Conservation (phyloP, 495 filamentous ascomycete genomes). For the Penicillium flavigenum region DNA sequence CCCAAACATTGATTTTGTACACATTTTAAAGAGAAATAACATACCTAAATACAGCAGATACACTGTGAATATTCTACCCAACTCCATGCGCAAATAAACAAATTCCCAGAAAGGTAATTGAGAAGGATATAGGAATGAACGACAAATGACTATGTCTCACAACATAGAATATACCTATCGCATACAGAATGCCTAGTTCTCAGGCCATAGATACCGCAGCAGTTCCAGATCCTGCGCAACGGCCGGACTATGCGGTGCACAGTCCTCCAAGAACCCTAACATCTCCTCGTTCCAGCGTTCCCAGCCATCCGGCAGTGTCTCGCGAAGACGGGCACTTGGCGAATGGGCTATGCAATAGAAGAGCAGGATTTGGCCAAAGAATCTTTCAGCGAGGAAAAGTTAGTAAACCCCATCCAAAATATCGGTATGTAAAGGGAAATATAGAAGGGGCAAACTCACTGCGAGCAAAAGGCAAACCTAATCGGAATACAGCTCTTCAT, state of each 20-base stretch:
- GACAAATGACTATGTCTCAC: background rate
- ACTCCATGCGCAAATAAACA: constrained; percentile 8
- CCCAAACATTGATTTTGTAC: background rate
- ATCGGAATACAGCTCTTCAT: constrained; percentile 52
- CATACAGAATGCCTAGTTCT: background rate
- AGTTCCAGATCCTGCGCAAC: constrained; percentile 48
- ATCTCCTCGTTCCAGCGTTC: constrained; percentile 49
- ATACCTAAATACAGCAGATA: background rate
- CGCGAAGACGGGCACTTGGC: constrained; percentile 34
- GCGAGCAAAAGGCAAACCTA: constrained; percentile 50
- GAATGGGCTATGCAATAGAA: constrained; percentile 50
- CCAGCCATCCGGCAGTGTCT: constrained; percentile 44
- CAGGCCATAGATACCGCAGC: constrained; percentile 35
- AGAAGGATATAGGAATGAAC: background rate
- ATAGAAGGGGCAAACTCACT: constrained; percentile 29
- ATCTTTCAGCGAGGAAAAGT: constrained; percentile 22
- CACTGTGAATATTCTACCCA: background rate
- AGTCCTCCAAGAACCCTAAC: constrained; percentile 45
- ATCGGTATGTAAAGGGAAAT: background rate
- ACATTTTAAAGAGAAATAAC: background rate
- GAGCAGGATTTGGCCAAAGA: constrained; percentile 49
- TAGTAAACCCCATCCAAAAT: background rate
- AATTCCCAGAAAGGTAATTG: background rate
- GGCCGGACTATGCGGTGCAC: constrained; percentile 42
- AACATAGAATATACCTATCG: background rate